Evolutionary conservation across 768 basidiomycete species (phyloP).

Genomic region (Panus rudis): DNA sequence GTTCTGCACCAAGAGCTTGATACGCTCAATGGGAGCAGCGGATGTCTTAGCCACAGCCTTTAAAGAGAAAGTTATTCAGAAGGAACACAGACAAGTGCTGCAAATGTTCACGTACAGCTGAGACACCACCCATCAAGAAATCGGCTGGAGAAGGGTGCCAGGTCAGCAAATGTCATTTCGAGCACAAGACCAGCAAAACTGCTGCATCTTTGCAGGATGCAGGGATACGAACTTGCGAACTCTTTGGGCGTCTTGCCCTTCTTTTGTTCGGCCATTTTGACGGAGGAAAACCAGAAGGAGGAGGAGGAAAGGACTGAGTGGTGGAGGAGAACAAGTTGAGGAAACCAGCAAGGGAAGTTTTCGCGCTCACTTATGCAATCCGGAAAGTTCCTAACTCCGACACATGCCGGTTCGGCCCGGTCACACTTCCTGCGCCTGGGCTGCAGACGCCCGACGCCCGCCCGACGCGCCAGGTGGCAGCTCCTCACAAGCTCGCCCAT

Average conservation of each 20-base stretch:
- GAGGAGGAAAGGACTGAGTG: constrained; percentile 40
- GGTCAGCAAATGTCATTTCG: constrained; percentile 24
- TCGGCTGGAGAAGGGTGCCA: constrained; percentile 49
- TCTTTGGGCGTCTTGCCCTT: constrained; percentile 89
- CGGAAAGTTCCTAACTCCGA: constrained; percentile 16
- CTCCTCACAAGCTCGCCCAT: too few relatives aligned
- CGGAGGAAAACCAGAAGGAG: constrained; percentile 29
- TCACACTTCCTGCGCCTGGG: too few relatives aligned
- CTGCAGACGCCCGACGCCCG: too few relatives aligned
- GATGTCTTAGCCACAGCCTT: constrained; percentile 98
- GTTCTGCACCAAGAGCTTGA: constrained; percentile 97
- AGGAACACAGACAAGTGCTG: background rate
- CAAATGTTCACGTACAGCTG: constrained; percentile 52
- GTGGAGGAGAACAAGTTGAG: constrained; percentile 34
- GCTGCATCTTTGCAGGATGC: constrained; percentile 3
- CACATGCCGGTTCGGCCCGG: constrained; percentile 1
- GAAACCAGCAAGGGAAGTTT: constrained; percentile 23
- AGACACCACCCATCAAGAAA: constrained; percentile 96
- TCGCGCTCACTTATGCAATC: constrained; percentile 12
- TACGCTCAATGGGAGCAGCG: constrained; percentile 99
- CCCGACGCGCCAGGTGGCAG: too few relatives aligned
- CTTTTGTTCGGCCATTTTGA: constrained; percentile 78
- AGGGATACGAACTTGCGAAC: constrained; percentile 63
- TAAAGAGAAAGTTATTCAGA: constrained; percentile 18
- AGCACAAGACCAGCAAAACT: background rate